Evolutionary conservation across 352 stramenopile species (phyloP), one percentile per base, ranked within the genome.

Genomic region (Phytophthora cryptogea): DNA sequence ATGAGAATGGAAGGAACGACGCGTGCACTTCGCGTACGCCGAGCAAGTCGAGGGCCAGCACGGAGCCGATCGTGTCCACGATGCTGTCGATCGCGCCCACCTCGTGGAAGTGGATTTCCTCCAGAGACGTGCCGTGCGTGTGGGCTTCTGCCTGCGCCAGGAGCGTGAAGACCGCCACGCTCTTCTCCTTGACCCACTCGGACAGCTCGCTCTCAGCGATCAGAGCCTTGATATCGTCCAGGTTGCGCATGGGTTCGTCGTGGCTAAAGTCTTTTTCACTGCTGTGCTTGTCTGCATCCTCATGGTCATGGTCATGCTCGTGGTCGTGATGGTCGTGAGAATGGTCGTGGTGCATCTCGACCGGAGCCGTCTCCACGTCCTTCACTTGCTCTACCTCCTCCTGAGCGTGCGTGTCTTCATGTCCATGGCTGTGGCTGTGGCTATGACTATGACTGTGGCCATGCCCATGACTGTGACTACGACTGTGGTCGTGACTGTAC

Each of bases 81-180:
- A 99, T 98, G 58, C 89, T 98, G 80, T 99, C 96, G 60, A 99
- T 96, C 14, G 95, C 93, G 20, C 97, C 97, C 5, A 99, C 97
- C 74, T 99, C 97, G 70, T 99, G 97, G 73, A 99, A 99, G 68
- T 99, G 96, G 45, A 99, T 96, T 59, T 83, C 64, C 9, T 99
- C 91, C 26, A 97, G 59, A 4, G 79, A 78, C 26, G 94, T 94
- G 32, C 96, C 95, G 70, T 99, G 97, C 30, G 94, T 98, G 27
- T 91, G 74, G 20, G 96, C 94, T 64, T 99, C 97, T 1, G 97
- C 94, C 51, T 96, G 68, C 3, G 95, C 97, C 23, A 99, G 72
- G 16, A 88, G 77, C 5, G 78, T 91, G 78, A 99, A 99, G 5
- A 95, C 83, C 8, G 72, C 67, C 23, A 98, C 82, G 54, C 93